These are phyloP conservation scores for Ophiostoma triangulosporum DNA, from an alignment of 2,329 filamentous ascomycete species.

Conservation along the genomic window DNA sequence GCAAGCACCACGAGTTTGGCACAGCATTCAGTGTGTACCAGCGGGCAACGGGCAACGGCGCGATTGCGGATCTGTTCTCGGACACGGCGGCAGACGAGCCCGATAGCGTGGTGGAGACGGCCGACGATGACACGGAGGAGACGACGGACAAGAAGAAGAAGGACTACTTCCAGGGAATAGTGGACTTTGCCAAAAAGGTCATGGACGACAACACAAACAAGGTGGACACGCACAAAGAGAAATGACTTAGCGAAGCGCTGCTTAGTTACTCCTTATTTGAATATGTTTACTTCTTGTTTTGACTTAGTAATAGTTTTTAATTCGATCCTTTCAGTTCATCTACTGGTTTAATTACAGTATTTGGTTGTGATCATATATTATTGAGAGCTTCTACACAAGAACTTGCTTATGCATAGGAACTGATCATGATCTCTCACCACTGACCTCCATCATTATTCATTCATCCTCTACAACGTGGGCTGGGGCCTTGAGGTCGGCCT, in stretches of 20 bases:
- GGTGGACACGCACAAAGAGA: conserved; percentile 26
- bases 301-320: too few species aligned
- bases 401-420: too few species aligned
- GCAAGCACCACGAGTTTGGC: conserved; percentile 35
- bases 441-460: not conserved
- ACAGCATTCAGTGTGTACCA: conserved; percentile 41
- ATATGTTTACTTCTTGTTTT: too few species aligned
- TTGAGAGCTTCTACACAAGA: too few species aligned
- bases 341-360: too few species aligned
- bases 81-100: conserved; percentile 20
- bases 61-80: conserved; percentile 37
- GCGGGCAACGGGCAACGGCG: conserved; percentile 32
- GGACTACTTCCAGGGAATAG: conserved; percentile 24
- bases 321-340: too few species aligned
- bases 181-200: conserved; percentile 35
- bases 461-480: conserved; percentile 1
- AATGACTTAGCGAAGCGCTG: not conserved
- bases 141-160: conserved; percentile 9
- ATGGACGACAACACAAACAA: conserved; percentile 42
- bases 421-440: not conserved
- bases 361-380: too few species aligned
- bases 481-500: conserved; percentile 8
- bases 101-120: conserved; percentile 16
- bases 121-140: conserved; percentile 11
- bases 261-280: too few species aligned